phyloP scores from a whole-genome alignment of 139 green algal species.

The Chlorella sorokiniana region DNA sequence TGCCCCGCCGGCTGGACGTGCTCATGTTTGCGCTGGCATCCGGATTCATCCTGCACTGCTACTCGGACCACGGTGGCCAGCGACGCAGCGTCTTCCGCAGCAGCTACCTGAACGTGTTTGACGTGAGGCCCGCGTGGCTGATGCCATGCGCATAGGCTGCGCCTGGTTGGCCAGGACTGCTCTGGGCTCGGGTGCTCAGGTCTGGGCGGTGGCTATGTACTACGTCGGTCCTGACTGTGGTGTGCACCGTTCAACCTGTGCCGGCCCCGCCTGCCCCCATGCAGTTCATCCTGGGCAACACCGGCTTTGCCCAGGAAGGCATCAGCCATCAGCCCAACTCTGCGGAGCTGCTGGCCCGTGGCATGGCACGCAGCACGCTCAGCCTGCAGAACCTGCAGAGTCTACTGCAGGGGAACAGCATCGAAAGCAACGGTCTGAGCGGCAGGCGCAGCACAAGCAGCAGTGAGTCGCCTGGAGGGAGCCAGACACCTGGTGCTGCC shows the following conservation, averaged over 20 bases:
- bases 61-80: constrained; percentile 47
- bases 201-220: no score
- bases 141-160: no score
- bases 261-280: background rate
- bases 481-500: no score
- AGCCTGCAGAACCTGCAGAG: background rate
- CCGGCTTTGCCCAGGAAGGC: constrained; percentile 55
- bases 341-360: constrained; percentile 50
- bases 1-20: constrained; percentile 72
- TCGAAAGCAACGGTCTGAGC: background rate
- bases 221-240: background rate
- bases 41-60: constrained; percentile 91
- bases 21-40: constrained; percentile 78
- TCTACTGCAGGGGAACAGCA: background rate
- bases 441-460: background rate
- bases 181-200: no score
- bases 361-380: background rate
- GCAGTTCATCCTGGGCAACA: constrained; percentile 85
- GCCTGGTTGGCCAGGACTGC: no score
- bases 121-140: no score
- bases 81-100: constrained; percentile 88
- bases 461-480: no score
- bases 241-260: background rate
- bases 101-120: constrained; percentile 94
- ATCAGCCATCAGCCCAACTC: constrained; percentile 76